Evolutionary conservation across 768 basidiomycete species (phyloP), one percentile per base, ranked within the genome.

Genomic region (Pleurotus platypus): DNA sequence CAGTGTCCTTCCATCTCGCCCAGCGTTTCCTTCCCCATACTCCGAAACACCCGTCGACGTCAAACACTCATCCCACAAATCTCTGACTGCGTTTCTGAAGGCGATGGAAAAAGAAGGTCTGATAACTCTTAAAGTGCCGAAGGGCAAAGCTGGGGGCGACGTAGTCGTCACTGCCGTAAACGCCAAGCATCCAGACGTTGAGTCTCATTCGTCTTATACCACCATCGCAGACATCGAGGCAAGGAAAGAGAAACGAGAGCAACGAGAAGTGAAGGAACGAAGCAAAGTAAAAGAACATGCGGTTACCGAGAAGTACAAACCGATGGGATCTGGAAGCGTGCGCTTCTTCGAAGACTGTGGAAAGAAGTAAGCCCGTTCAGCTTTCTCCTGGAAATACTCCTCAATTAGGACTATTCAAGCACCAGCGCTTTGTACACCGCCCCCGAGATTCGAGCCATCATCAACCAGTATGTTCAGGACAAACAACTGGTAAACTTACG

Each of bases 71-170:
- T 79, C 79, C 1, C 81, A 86, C 74, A 97, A 94, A 70, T 90
- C 91, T 8, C 77, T 95, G 16, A 79, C 86, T 1, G 78, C 86
- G 1, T 94, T 96, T 74, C 77, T 97, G 63, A 94, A 90, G 67
- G 65, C 80, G 15, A 75, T 80, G 15, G 90, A 92, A 59, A 95
- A 95, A 66, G 81, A 84, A 6, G 80, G 79, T 0, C 68, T 97
- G 20, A 64, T 96, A 38, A 83, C 83, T 11, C 74, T 88, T 20
- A 97, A 96, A 66, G 78, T 87, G 18, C 75, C 74, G 2, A 77
- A 75, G 60, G 78, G 79, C 39, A 54, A 54, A 24, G 18, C 24
- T 22, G 35, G 49, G 27, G 42, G 43, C 18, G 83, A 88, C 20
- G 66, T 86, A 20, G 69, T 84, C 20, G 70, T 85, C 8, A 77